Conservation (phyloP, 257 asterid species). For the Solanum sejunctum region DNA sequence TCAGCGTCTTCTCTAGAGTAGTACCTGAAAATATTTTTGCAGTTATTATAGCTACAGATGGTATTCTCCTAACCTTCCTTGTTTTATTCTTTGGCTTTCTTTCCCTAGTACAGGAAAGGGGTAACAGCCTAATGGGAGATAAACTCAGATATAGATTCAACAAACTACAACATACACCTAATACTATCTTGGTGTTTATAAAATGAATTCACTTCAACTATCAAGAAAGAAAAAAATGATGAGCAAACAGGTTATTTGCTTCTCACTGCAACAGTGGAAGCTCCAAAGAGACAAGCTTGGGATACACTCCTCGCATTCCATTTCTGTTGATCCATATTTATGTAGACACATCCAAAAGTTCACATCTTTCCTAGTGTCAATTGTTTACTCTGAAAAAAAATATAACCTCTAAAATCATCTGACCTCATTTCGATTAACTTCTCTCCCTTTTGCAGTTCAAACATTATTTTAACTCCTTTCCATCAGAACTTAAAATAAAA, state of each 20-base stretch:
- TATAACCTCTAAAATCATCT: background rate
- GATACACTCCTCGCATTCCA: background rate
- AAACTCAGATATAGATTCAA: background rate
- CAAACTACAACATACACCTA: background rate
- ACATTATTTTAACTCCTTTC: background rate
- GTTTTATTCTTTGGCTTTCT: background rate
- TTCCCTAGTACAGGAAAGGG: background rate
- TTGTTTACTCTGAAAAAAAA: background rate
- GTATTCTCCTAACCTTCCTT: background rate
- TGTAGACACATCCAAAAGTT: background rate
- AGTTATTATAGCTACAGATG: background rate
- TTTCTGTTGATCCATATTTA: background rate
- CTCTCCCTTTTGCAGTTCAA: background rate
- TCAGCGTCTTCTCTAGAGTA: conserved; percentile 92
- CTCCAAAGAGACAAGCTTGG: background rate
- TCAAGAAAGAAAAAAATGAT: background rate
- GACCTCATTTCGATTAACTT: background rate
- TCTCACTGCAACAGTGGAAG: background rate
- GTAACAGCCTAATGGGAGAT: background rate
- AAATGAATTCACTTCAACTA: background rate
- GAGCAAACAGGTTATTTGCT: background rate
- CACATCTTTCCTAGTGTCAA: background rate
- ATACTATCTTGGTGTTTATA: background rate
- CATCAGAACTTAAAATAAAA: background rate
- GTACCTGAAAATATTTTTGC: conserved; percentile 37